Percentiles rank a stretch among this genome's conserved stretches.
Evolutionary conservation across 2,329 filamentous ascomycete genomes (phyloP).

Genomic region (Trichoderma arundinaceum): DNA sequence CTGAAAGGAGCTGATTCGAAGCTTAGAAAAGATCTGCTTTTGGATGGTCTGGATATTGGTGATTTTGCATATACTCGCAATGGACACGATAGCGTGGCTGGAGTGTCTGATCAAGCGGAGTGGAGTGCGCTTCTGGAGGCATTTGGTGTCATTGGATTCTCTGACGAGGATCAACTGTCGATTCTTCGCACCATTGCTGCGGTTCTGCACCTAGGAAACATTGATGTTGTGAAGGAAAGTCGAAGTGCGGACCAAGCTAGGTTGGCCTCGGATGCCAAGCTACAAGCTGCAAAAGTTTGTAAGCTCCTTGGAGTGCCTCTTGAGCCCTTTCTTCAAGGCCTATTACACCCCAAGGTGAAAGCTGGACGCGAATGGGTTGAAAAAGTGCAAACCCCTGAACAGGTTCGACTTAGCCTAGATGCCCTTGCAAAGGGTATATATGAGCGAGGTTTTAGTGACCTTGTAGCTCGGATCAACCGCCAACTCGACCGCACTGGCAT

Average conservation of each 20-base stretch:
- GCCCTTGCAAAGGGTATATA: slow-evolving; percentile 97
- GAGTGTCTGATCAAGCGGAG: slow-evolving; percentile 87
- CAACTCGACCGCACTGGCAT: slow-evolving; percentile 87
- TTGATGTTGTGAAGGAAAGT: slow-evolving; percentile 88
- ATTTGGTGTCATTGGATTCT: slow-evolving; percentile 92
- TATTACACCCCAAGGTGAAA: slow-evolving; percentile 92
- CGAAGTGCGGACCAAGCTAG: slow-evolving; percentile 89
- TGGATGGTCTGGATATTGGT: slow-evolving; percentile 76
- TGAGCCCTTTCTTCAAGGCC: slow-evolving; percentile 84
- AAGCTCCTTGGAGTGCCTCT: slow-evolving; percentile 80
- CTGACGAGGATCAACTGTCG: slow-evolving; percentile 78
- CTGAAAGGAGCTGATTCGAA: slow-evolving; percentile 78
- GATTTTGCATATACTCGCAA: slow-evolving; percentile 92
- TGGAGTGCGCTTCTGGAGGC: slow-evolving; percentile 91
- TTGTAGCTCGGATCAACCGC: slow-evolving; percentile 88
- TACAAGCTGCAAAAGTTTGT: slow-evolving; percentile 79
- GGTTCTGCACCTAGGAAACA: slow-evolving; percentile 91
- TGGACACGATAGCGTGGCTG: slow-evolving; percentile 88
- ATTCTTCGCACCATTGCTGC: slow-evolving; percentile 89
- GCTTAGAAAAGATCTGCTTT: slow-evolving; percentile 76
- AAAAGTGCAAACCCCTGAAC: slow-evolving; percentile 96
- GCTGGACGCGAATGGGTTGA: slow-evolving; percentile 98
- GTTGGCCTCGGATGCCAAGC: slow-evolving; percentile 74
- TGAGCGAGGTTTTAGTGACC: slow-evolving; percentile 90
- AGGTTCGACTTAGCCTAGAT: slow-evolving; percentile 87